Percentiles rank a stretch among this genome's conserved stretches.
Conservation (phyloP, 2,329 filamentous ascomycete species). For the Botrytis squamosa region DNA sequence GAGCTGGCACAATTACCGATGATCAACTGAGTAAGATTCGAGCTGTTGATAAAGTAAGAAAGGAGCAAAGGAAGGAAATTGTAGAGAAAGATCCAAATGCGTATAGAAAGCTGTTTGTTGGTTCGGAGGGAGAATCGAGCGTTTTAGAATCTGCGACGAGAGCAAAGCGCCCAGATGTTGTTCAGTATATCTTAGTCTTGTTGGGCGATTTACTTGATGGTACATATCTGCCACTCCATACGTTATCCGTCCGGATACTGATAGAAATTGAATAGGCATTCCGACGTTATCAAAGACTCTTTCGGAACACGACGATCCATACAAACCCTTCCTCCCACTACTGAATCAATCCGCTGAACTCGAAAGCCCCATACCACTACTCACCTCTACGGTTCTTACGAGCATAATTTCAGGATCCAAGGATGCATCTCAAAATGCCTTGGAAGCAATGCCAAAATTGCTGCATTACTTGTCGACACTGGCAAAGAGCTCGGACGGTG, state of each 20-base stretch:
- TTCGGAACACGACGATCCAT: slow-evolving; percentile 71
- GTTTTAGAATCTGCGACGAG: slow-evolving; percentile 73
- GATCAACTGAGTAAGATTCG: slow-evolving; percentile 94
- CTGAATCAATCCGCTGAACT: slow-evolving; percentile 65
- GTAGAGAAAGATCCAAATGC: slow-evolving; percentile 77
- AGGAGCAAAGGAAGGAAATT: slow-evolving; percentile 80
- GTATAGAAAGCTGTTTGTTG: slow-evolving; percentile 79
- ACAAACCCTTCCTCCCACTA: slow-evolving; percentile 79
- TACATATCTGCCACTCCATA: slow-evolving; percentile 43
- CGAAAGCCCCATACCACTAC: slow-evolving; percentile 80
- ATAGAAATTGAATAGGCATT: slow-evolving; percentile 57
- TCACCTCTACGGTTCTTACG: slow-evolving; percentile 84
- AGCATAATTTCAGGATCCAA: slow-evolving; percentile 69
- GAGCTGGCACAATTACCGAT: slow-evolving; percentile 90
- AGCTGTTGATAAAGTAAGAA: slow-evolving; percentile 92
- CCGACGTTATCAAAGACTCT: slow-evolving; percentile 76
- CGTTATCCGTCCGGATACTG: slow-evolving; percentile 4
- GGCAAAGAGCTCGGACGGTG: slow-evolving; percentile 80
- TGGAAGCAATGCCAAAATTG: slow-evolving; percentile 70
- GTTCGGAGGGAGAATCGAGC: slow-evolving; percentile 64
- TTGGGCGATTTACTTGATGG: slow-evolving; percentile 83
- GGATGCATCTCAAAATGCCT: slow-evolving; percentile 60
- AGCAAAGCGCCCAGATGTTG: slow-evolving; percentile 80
- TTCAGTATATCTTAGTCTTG: slow-evolving; percentile 92
- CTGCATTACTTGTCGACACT: slow-evolving; percentile 84